These are phyloP conservation scores for Zygoascus tannicola DNA, from an alignment of 805 yeast species.

Conservation along the genomic window DNA sequence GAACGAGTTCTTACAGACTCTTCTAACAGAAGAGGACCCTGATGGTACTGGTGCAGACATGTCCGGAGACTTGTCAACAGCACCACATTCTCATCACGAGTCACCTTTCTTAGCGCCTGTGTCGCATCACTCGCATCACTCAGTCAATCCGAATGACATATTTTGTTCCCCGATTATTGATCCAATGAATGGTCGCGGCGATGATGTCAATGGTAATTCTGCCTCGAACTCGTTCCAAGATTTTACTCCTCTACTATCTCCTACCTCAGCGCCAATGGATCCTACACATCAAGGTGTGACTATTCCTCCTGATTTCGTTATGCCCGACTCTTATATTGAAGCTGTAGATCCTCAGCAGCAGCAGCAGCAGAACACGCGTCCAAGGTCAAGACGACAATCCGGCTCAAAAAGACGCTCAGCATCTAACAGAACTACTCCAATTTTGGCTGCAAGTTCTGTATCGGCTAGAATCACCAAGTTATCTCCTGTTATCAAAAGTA, in stretches of 20 bases:
- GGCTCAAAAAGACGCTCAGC: conserved; percentile 4
- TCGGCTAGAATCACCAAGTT: conserved; percentile 12
- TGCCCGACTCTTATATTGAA: conserved; percentile 16
- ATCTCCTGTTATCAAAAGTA: conserved; percentile 15
- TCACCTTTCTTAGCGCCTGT: neutral
- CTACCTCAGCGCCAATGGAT: conserved; percentile 60
- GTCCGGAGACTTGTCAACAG: neutral
- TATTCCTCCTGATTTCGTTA: conserved; percentile 15
- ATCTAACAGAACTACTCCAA: conserved; percentile 1
- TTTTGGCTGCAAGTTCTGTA: conserved; percentile 3
- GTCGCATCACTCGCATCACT: conserved; percentile 13
- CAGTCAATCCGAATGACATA: conserved; percentile 16
- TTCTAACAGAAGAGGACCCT: neutral
- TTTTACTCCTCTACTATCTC: conserved; percentile 71
- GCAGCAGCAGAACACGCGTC: conserved; percentile 5
- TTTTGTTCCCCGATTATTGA: conserved; percentile 16
- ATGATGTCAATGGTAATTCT: neutral
- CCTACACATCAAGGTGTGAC: conserved; percentile 2
- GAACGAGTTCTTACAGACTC: neutral
- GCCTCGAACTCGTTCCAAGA: conserved; percentile 37
- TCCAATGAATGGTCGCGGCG: conserved; percentile 2
- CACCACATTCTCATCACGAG: neutral
- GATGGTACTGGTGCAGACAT: neutral
- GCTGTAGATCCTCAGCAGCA: conserved; percentile 1
- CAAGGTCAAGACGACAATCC: conserved; percentile 2